phyloP scores from a whole-genome alignment of 495 filamentous ascomycete species.

The Rostrohypoxylon terebratum region DNA sequence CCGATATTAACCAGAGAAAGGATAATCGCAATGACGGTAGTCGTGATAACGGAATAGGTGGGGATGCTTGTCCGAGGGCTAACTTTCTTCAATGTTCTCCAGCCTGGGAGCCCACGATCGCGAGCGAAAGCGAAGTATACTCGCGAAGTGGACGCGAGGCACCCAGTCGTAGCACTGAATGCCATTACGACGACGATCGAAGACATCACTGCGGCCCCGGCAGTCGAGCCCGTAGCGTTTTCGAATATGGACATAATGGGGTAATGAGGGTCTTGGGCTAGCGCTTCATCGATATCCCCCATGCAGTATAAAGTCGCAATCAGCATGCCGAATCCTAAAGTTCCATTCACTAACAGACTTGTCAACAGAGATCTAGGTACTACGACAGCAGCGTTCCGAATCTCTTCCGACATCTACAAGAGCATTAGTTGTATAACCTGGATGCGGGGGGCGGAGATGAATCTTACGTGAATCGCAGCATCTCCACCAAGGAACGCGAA shows the following conservation, averaged over 20 bases:
- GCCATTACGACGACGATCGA: constrained; percentile 7
- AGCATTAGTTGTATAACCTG: not conserved
- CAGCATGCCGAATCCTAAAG: constrained; percentile 9
- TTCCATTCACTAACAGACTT: constrained; percentile 7
- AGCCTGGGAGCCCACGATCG: not conserved
- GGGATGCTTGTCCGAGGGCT: constrained; percentile 11
- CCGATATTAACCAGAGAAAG: constrained; percentile 10
- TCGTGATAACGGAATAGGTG: constrained; percentile 10
- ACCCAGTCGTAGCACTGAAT: constrained; percentile 8
- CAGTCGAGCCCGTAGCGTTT: constrained; percentile 1
- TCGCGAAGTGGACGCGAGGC: constrained; percentile 4
- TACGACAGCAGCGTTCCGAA: constrained; percentile 7
- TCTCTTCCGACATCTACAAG: constrained; percentile 12
- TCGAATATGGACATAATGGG: constrained; percentile 9
- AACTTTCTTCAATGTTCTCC: constrained; percentile 9
- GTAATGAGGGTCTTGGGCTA: constrained; percentile 7
- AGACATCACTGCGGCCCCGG: constrained; percentile 12
- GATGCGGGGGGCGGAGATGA: not conserved
- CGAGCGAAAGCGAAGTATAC: constrained; percentile 14
- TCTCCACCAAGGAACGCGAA: constrained; percentile 12
- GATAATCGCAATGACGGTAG: not conserved
- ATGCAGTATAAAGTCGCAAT: constrained; percentile 12
- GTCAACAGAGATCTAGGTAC: constrained; percentile 2
- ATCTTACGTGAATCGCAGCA: constrained; percentile 8
- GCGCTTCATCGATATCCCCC: constrained; percentile 1